Conservation (phyloP, 106 monocot genomes). For the Amphibolis antarctica region DNA sequence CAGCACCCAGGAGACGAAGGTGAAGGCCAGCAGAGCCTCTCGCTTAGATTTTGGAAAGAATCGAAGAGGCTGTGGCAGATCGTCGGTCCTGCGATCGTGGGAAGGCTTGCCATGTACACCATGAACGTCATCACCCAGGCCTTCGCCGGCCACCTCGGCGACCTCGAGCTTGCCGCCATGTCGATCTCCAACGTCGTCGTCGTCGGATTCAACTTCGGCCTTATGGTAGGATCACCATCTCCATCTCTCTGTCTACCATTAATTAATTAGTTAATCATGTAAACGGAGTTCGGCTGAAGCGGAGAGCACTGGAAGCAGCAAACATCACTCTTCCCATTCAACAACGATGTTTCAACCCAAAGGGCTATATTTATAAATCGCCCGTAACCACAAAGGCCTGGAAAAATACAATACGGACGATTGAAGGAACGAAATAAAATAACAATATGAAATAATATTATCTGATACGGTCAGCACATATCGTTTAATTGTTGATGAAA, state of each 20-base stretch:
- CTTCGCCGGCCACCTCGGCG: slow-evolving; percentile 70
- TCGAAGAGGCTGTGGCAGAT: slow-evolving; percentile 54
- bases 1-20: slow-evolving; percentile 18
- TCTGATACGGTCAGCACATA: no score
- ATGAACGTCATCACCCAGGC: slow-evolving; percentile 68
- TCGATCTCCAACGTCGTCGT: slow-evolving; percentile 70
- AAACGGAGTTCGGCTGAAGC: not conserved
- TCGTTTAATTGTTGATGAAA: not conserved
- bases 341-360: no score
- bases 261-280: not conserved
- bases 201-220: slow-evolving; percentile 74
- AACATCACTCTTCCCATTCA: no score
- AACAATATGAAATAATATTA: no score
- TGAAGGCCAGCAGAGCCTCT: slow-evolving; percentile 23
- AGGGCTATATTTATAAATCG: no score
- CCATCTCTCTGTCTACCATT: not conserved
- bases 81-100: slow-evolving; percentile 59
- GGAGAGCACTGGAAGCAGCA: no score
- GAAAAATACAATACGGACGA: no score
- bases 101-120: slow-evolving; percentile 61
- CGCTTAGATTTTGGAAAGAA: slow-evolving; percentile 42
- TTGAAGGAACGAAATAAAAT: no score
- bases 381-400: no score
- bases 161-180: slow-evolving; percentile 74
- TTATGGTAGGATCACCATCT: slow-evolving; percentile 31